phyloP scores from a whole-genome alignment of 805 yeast species.

The Candida sonorensis region DNA sequence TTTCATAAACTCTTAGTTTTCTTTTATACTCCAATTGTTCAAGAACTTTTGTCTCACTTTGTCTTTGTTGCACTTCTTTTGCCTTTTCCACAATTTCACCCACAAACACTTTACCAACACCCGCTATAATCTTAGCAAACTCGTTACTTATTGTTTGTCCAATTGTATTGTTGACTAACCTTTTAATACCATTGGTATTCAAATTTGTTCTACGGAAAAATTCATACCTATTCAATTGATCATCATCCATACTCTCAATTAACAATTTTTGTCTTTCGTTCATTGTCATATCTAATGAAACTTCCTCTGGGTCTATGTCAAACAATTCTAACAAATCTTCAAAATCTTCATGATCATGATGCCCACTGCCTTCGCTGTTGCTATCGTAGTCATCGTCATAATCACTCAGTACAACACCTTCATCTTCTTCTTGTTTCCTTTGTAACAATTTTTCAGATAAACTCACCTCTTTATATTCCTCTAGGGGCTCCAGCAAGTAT shows the following conservation, averaged over 20 bases:
- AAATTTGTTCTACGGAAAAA: slow-evolving; percentile 74
- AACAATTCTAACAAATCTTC: slow-evolving; percentile 25
- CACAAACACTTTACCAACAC: slow-evolving; percentile 81
- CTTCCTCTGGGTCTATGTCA: slow-evolving; percentile 26
- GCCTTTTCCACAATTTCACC: slow-evolving; percentile 87
- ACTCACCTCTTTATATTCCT: slow-evolving; percentile 14
- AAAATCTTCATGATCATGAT: slow-evolving; percentile 22
- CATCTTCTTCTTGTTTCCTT: slow-evolving; percentile 24
- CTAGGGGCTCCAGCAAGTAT: slow-evolving; percentile 18
- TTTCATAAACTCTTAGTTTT: slow-evolving; percentile 22
- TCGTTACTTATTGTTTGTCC: slow-evolving; percentile 78
- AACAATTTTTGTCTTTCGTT: slow-evolving; percentile 58
- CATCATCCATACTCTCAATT: slow-evolving; percentile 67
- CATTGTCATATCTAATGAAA: slow-evolving; percentile 30
- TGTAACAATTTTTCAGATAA: slow-evolving; percentile 17
- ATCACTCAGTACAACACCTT: slow-evolving; percentile 20
- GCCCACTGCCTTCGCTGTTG: too few relatives aligned
- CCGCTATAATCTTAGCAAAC: slow-evolving; percentile 75
- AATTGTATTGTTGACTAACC: slow-evolving; percentile 68
- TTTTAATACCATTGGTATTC: slow-evolving; percentile 69
- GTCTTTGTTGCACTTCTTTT: slow-evolving; percentile 56
- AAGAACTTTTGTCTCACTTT: slow-evolving; percentile 35
- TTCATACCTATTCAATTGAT: slow-evolving; percentile 83
- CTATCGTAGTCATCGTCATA: slow-evolving; percentile 21
- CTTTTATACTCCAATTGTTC: slow-evolving; percentile 37